A percentile compares a stretch with the other conserved stretches of the same genome.
Conservation (phyloP, 176 grass and related monocot genomes). For the Musa troglodytarum region DNA sequence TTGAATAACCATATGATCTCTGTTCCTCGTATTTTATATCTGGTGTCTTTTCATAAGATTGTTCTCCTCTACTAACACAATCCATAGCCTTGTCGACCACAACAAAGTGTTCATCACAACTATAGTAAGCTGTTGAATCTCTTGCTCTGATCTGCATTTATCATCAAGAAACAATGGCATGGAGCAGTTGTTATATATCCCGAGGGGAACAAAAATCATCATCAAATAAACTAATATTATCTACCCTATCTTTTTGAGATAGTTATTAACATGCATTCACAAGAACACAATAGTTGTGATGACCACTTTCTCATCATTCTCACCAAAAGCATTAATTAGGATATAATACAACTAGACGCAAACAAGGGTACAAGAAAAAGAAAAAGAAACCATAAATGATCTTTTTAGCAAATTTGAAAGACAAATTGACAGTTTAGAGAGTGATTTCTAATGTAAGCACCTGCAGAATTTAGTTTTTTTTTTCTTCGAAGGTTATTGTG, state of each 20-base stretch:
- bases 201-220: background rate
- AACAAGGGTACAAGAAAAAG: background rate
- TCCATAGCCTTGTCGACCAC: conserved; percentile 89
- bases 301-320: background rate
- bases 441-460: no score
- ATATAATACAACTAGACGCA: background rate
- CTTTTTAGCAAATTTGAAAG: no score
- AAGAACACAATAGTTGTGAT: background rate
- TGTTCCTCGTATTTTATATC: conserved; percentile 30
- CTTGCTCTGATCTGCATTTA: conserved; percentile 64
- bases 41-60: conserved; percentile 26
- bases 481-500: no score
- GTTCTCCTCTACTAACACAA: conserved; percentile 56
- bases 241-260: background rate
- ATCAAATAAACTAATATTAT: no score
- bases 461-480: no score
- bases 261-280: background rate
- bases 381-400: background rate
- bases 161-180: conserved; percentile 22
- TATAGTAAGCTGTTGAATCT: conserved; percentile 86
- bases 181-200: background rate
- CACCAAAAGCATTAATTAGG: background rate
- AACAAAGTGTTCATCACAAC: conserved; percentile 95
- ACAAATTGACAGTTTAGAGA: no score
- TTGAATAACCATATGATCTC: conserved; percentile 9